phyloP scores from a whole-genome alignment of 1,284 basidiomycete genomes.

The Rhodotorula sp. region DNA sequence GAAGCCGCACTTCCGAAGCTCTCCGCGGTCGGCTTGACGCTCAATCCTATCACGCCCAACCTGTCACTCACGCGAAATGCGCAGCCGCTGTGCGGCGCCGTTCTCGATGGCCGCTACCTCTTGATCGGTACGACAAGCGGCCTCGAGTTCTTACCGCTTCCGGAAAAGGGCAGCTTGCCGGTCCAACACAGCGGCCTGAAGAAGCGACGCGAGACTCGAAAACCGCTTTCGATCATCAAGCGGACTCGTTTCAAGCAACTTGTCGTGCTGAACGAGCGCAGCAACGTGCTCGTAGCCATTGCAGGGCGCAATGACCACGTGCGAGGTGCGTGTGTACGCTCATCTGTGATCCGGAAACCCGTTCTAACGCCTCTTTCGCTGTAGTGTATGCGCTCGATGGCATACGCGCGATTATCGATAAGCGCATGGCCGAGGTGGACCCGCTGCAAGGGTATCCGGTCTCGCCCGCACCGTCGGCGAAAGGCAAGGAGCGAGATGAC shows the following conservation, averaged over 20 bases:
- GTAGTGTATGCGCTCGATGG: conserved; percentile 45
- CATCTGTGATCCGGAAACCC: too few relatives aligned
- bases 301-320: conserved; percentile 47
- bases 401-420: conserved; percentile 44
- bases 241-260: conserved; percentile 45
- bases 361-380: conserved; percentile 2
- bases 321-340: conserved; percentile 10
- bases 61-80: conserved; percentile 37
- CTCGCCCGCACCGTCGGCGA: not conserved
- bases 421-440: conserved; percentile 39
- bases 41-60: conserved; percentile 40
- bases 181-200: conserved; percentile 21
- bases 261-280: conserved; percentile 42
- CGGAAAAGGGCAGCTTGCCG: conserved; percentile 27
- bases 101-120: conserved; percentile 45
- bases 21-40: conserved; percentile 30
- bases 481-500: conserved; percentile 15
- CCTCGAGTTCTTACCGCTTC: conserved; percentile 46
- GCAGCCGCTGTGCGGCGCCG: conserved; percentile 45
- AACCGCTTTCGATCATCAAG: conserved; percentile 45
- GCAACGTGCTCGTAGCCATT: conserved; percentile 46
- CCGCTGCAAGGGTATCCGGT: conserved; percentile 28
- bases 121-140: conserved; percentile 45
- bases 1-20: conserved; percentile 17
- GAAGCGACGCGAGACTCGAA: conserved; percentile 37